Conservation (phyloP, 2,329 filamentous ascomycete species). For the Aotearoamyces nothofagi region DNA sequence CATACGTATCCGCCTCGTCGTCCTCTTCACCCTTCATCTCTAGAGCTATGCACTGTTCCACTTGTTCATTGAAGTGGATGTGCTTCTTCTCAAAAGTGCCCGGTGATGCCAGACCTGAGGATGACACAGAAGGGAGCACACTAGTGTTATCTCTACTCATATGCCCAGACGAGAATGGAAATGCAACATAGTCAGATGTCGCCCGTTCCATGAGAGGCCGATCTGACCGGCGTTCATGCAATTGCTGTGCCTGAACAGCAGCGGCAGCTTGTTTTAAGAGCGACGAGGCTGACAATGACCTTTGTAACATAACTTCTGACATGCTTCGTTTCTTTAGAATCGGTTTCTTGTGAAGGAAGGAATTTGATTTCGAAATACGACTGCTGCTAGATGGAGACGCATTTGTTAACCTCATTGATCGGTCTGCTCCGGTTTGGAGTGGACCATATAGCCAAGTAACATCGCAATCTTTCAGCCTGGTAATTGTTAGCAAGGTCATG, state of each 20-base stretch:
- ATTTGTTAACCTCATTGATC: too few relatives aligned
- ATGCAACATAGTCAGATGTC: conserved; percentile 53
- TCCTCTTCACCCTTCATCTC: conserved; percentile 65
- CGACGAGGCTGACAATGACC: conserved; percentile 76
- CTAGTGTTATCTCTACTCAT: conserved; percentile 48
- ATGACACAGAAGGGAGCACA: conserved; percentile 45
- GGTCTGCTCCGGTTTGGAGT: conserved; percentile 55
- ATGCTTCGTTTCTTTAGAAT: conserved; percentile 95
- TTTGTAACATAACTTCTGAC: conserved; percentile 87
- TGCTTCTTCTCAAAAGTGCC: conserved; percentile 63
- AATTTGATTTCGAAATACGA: conserved; percentile 41
- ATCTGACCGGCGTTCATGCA: conserved; percentile 36
- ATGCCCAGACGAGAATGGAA: conserved; percentile 44
- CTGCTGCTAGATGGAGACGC: conserved; percentile 29
- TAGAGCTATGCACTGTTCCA: conserved; percentile 89
- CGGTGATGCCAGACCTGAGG: conserved; percentile 50
- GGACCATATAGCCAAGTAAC: conserved; percentile 97
- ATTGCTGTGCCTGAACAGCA: conserved; percentile 21
- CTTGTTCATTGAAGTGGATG: conserved; percentile 93
- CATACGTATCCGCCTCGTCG: conserved; percentile 33
- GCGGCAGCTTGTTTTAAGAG: conserved; percentile 54
- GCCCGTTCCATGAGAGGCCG: conserved; percentile 42
- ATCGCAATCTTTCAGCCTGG: conserved; percentile 89
- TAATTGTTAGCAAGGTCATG: conserved; percentile 16
- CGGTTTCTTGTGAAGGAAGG: conserved; percentile 46